Conservation (phyloP, 176 grass and related monocot genomes). For the Hsuehochloa calcarea region DNA sequence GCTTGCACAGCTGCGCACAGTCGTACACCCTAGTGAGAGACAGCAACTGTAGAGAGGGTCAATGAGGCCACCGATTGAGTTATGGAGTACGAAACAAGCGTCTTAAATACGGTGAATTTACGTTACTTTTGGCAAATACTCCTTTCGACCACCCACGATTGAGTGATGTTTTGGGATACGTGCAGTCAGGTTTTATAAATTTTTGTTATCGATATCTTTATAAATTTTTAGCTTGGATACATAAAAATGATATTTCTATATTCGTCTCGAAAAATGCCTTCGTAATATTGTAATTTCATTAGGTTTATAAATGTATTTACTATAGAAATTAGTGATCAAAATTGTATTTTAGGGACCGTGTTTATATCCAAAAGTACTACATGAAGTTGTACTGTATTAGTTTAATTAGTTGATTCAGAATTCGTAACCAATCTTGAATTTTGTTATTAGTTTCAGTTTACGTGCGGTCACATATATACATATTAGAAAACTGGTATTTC, state of each 20-base stretch:
- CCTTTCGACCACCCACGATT: no score
- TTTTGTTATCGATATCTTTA: no score
- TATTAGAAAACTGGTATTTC: background rate
- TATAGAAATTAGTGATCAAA: no score
- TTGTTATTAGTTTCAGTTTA: background rate
- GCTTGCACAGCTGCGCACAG: conserved; percentile 1
- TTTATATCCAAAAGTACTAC: background rate
- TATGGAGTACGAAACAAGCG: background rate
- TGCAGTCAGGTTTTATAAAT: no score
- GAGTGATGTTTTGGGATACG: no score
- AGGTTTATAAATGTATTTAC: no score
- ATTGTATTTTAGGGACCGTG: no score
- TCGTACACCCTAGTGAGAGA: background rate
- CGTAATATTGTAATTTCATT: no score
- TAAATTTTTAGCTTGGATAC: no score
- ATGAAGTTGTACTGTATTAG: background rate
- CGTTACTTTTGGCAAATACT: background rate
- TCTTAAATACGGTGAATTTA: background rate
- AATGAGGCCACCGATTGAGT: background rate
- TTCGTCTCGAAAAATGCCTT: no score
- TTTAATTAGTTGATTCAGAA: background rate
- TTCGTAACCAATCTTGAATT: background rate
- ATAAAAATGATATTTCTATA: no score
- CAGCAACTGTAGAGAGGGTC: conserved; percentile 16
- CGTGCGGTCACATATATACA: background rate